These are phyloP conservation scores for Cystofilobasidium capitatum DNA, from an alignment of 768 basidiomycete species.

Conservation along the genomic window DNA sequence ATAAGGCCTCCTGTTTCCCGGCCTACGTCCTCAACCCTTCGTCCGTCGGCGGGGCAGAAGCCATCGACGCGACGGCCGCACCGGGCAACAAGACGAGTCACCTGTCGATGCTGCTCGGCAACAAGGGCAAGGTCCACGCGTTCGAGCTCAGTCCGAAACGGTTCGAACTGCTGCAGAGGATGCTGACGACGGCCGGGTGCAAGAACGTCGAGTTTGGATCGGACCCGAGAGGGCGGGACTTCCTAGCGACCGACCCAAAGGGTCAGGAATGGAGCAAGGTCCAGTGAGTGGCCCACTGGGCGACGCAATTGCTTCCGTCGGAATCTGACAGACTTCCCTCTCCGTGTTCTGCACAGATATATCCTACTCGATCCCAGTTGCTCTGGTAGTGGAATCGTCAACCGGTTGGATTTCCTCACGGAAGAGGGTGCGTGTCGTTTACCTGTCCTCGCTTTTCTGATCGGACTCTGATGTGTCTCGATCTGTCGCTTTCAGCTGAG, in stretches of 20 bases:
- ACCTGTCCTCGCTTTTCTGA: neutral
- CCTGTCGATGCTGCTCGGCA: slow-evolving; percentile 74
- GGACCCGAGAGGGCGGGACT: slow-evolving; percentile 43
- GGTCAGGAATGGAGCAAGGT: slow-evolving; percentile 55
- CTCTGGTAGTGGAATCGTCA: slow-evolving; percentile 86
- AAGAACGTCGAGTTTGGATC: slow-evolving; percentile 39
- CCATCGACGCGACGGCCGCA: slow-evolving; percentile 90
- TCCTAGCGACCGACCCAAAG: slow-evolving; percentile 63
- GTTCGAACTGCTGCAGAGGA: slow-evolving; percentile 69
- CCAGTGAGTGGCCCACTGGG: slow-evolving; percentile 52
- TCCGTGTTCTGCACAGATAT: too few species aligned
- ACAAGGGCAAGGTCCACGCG: slow-evolving; percentile 53
- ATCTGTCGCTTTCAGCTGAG: slow-evolving; percentile 44
- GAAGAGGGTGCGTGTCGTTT: slow-evolving; percentile 51
- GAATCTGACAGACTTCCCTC: neutral
- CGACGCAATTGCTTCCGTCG: neutral
- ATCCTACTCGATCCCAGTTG: slow-evolving; percentile 94
- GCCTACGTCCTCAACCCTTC: slow-evolving; percentile 72
- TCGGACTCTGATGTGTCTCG: neutral
- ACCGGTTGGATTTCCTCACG: slow-evolving; percentile 73
- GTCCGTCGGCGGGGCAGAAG: slow-evolving; percentile 41
- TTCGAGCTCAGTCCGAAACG: slow-evolving; percentile 75
- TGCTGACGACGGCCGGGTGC: slow-evolving; percentile 78
- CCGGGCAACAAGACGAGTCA: slow-evolving; percentile 98
- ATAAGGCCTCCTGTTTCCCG: slow-evolving; percentile 96